phyloP scores from a whole-genome alignment of 257 asterid species.

The Rubia yunnanensis region DNA sequence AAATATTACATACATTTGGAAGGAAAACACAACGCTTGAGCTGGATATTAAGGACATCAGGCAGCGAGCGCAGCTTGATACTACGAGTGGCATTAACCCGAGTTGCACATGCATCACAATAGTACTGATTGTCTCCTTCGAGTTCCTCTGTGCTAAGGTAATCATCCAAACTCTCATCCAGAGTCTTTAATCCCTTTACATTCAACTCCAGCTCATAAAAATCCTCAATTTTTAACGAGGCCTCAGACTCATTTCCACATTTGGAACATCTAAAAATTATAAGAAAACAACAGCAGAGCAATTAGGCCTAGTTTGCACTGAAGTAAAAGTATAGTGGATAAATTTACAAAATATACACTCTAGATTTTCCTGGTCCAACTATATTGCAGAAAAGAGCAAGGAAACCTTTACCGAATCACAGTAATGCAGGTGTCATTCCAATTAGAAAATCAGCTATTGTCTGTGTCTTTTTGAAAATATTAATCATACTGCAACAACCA shows the following conservation, averaged over 20 bases:
- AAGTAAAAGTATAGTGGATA: not conserved
- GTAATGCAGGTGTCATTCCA: not conserved
- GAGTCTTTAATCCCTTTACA: slow-evolving; percentile 81
- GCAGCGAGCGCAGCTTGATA: slow-evolving; percentile 88
- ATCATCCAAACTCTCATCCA: slow-evolving; percentile 83
- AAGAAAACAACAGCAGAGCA: not conserved
- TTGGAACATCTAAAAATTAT: slow-evolving; percentile 59
- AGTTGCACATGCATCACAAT: slow-evolving; percentile 72
- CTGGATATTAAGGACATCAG: slow-evolving; percentile 86
- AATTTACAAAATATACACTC: not conserved
- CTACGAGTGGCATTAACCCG: slow-evolving; percentile 94
- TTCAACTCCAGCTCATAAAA: slow-evolving; percentile 95
- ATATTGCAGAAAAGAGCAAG: no score
- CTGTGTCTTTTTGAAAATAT: not conserved
- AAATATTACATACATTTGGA: slow-evolving; percentile 58
- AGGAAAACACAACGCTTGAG: slow-evolving; percentile 98
- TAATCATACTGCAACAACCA: not conserved
- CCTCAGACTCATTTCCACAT: slow-evolving; percentile 93
- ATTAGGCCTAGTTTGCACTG: not conserved
- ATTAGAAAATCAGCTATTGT: not conserved
- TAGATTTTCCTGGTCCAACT: no score
- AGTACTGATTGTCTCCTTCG: slow-evolving; percentile 90
- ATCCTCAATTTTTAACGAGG: slow-evolving; percentile 87
- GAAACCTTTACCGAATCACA: not conserved
- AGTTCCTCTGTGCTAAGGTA: slow-evolving; percentile 89